Evolutionary conservation across 371 early-diverging fungal genomes (phyloP), one percentile per base, ranked within the genome.

Genomic region (Capniomyces stellatus): DNA sequence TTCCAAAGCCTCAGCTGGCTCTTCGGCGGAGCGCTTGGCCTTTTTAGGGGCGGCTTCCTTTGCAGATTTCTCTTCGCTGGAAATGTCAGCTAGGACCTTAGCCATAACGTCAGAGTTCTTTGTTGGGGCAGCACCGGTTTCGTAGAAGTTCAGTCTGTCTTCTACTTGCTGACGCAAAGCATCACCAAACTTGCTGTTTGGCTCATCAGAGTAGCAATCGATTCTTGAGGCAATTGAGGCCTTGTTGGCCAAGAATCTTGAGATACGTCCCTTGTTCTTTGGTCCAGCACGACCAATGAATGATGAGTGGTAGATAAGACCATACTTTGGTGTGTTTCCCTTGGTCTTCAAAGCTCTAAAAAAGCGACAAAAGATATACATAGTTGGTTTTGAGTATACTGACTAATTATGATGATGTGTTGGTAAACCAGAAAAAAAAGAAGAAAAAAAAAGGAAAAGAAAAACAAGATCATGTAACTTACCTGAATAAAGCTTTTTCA

Each of bases 291-390:
- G 82, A 47, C 90, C 90, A 63, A 98, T 91, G 71, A 89, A 93
- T 21, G 89, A 81, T 22, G 91, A 87, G 77, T 96, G 86, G 74
- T 88, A 98, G 67, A 99, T 86, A 47, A 98, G 77, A 66, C 99
- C 99, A 66, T 96, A 97, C 70, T 99, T 99, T 64, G 98, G 99
- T 1, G 99, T 99, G 74, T 92, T 92, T 41, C 92, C 92, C 62
- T 83, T 83, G 39, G 89, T 94, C 78, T 99, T 99, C 59, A 99
- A 75, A 23, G 98, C 94, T 58, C 93, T 68, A 40, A 58, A 56
- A 58, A 40, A 40, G 13, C 40, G n/a, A 40, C 40, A 40, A 13
- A 13, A 13, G n/a, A n/a, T 40, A 40, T 21, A 23, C 18, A 8
- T 19, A 44, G 41, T 25, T n/a, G n/a, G n/a, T n/a, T n/a, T n/a